Conservation (phyloP, 2,329 filamentous ascomycete species). For the Podosphaera xanthii region DNA sequence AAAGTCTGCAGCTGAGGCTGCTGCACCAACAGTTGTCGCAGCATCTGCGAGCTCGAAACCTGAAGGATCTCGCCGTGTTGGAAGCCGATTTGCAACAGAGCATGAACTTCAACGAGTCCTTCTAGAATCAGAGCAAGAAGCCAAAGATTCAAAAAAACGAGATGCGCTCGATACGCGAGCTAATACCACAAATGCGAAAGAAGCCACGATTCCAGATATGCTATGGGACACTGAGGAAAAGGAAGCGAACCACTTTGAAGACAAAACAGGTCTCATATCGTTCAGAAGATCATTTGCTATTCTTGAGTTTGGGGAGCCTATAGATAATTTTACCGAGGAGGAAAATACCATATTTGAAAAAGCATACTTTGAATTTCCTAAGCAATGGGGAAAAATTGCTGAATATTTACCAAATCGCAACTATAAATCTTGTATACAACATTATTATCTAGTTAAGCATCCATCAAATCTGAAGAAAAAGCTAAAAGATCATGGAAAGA, state of each 20-base stretch:
- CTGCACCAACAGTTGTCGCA: conserved; percentile 6
- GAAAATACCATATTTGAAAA: conserved; percentile 52
- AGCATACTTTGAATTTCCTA: conserved; percentile 50
- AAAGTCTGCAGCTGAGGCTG: conserved; percentile 11
- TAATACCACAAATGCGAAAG: conserved; percentile 52
- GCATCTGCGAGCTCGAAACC: conserved; percentile 29
- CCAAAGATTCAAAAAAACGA: conserved; percentile 46
- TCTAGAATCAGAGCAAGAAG: conserved; percentile 46
- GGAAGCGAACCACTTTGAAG: conserved; percentile 33
- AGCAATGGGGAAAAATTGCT: conserved; percentile 64
- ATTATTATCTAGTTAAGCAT: conserved; percentile 66
- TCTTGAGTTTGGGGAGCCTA: conserved; percentile 49
- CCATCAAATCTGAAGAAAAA: conserved; percentile 56
- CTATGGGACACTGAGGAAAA: conserved; percentile 38
- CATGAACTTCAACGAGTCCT: conserved; percentile 50
- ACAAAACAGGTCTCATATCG: conserved; percentile 40
- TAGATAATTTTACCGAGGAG: conserved; percentile 51
- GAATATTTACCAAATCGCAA: conserved; percentile 42
- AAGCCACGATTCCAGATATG: conserved; percentile 52
- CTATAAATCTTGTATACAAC: conserved; percentile 62
- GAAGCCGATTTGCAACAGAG: conserved; percentile 42
- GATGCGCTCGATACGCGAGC: conserved; percentile 41
- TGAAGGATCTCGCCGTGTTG: conserved; percentile 27
- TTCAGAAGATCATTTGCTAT: conserved; percentile 43
- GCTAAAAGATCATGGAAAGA: conserved; percentile 37